Conservation (phyloP, 1,284 basidiomycete species). For the Agaricales sp. region DNA sequence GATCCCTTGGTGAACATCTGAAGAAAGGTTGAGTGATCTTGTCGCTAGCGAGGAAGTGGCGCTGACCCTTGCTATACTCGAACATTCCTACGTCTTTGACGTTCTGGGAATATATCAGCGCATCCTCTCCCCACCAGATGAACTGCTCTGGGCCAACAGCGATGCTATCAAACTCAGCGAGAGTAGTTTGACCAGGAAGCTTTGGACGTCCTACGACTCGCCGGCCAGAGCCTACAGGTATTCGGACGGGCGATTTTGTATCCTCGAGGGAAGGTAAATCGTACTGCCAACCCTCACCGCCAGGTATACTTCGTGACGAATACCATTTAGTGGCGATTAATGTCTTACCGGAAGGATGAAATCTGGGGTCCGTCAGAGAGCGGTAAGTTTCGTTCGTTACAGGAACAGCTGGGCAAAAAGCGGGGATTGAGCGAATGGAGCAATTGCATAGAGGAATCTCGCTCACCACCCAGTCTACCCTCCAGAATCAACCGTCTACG, state of each 20-base stretch:
- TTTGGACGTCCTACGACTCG: conserved; percentile 45
- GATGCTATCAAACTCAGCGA: conserved; percentile 45
- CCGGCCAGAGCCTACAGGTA: conserved; percentile 34
- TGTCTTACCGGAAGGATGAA: conserved; percentile 51
- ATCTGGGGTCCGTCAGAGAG: conserved; percentile 56
- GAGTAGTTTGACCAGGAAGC: conserved; percentile 46
- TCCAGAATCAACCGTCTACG: conserved; percentile 42
- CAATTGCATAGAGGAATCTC: conserved; percentile 2
- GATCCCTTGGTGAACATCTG: conserved; percentile 62
- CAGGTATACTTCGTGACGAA: conserved; percentile 49
- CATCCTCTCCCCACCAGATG: conserved; percentile 47
- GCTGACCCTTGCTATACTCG: conserved; percentile 51
- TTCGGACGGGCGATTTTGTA: conserved; percentile 10
- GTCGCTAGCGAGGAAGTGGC: neutral
- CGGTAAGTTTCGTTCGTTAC: conserved; percentile 68
- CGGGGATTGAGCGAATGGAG: conserved; percentile 3
- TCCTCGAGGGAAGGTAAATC: conserved; percentile 26
- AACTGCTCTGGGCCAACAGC: conserved; percentile 67
- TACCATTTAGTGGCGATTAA: conserved; percentile 71
- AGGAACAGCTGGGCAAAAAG: conserved; percentile 35
- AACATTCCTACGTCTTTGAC: conserved; percentile 37
- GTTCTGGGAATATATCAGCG: conserved; percentile 57
- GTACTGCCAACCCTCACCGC: conserved; percentile 66
- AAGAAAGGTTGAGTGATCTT: neutral
- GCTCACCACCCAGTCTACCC: conserved; percentile 44